phyloP scores from a whole-genome alignment of 352 stramenopile species.

The Chrysophaeum taylorii region DNA sequence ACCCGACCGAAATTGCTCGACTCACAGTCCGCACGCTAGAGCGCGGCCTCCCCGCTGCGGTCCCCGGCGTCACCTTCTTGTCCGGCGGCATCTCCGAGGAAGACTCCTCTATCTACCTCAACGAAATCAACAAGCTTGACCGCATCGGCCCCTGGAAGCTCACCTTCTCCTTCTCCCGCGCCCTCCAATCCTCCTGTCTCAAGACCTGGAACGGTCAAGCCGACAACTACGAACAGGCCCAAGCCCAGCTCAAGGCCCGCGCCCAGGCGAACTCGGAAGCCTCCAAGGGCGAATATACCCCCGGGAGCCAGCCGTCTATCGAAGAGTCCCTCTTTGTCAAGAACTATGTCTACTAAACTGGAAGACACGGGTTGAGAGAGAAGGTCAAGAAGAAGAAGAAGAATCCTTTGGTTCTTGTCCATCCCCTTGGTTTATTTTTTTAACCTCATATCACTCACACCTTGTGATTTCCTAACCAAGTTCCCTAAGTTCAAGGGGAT shows the following conservation, averaged over 20 bases:
- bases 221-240: slow-evolving; percentile 46
- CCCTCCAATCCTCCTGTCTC: slow-evolving; percentile 44
- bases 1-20: slow-evolving; percentile 39
- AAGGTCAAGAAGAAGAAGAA: no score
- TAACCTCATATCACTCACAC: no score
- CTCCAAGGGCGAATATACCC: slow-evolving; percentile 49
- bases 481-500: no score
- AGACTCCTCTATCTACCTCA: slow-evolving; percentile 48
- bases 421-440: no score
- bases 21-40: slow-evolving; percentile 47
- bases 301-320: slow-evolving; percentile 45
- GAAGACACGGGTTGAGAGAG: no score
- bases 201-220: slow-evolving; percentile 49
- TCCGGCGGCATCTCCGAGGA: slow-evolving; percentile 53
- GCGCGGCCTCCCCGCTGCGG: slow-evolving; percentile 42
- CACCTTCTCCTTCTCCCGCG: slow-evolving; percentile 50
- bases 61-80: slow-evolving; percentile 50
- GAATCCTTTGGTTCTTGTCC: no score
- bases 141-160: slow-evolving; percentile 44
- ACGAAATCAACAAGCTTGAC: slow-evolving; percentile 48
- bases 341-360: slow-evolving; percentile 65
- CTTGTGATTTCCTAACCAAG: no score
- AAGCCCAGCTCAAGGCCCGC: slow-evolving; percentile 43
- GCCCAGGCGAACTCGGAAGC: slow-evolving; percentile 52
- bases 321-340: slow-evolving; percentile 53